phyloP scores from a whole-genome alignment of 345 rosid genomes.

The Eucalyptus marginata region DNA sequence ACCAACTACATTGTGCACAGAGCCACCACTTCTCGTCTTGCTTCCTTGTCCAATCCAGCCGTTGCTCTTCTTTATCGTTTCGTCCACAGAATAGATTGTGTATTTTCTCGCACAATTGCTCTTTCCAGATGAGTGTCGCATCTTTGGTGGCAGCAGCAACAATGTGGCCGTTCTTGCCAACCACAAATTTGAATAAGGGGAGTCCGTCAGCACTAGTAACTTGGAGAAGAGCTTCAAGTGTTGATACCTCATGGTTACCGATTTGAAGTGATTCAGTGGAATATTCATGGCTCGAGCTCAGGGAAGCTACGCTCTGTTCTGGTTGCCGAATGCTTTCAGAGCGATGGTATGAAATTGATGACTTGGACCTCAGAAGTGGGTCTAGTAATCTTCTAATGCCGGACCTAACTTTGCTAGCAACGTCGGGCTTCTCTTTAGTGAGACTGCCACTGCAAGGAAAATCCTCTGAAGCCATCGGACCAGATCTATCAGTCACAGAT shows the following conservation, averaged over 20 bases:
- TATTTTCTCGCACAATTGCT: slow-evolving; percentile 20
- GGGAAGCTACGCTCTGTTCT: not conserved
- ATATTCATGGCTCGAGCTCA: not conserved
- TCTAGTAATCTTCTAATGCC: slow-evolving; percentile 69
- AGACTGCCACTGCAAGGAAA: slow-evolving; percentile 13
- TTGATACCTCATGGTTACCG: slow-evolving; percentile 1
- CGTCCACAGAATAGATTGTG: slow-evolving; percentile 53
- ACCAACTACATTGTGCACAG: slow-evolving; percentile 39
- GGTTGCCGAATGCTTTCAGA: slow-evolving; percentile 24
- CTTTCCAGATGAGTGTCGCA: slow-evolving; percentile 18
- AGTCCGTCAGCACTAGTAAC: slow-evolving; percentile 47
- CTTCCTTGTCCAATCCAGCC: slow-evolving; percentile 55
- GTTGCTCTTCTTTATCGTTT: slow-evolving; percentile 47
- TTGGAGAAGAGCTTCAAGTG: slow-evolving; percentile 47
- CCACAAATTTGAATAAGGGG: slow-evolving; percentile 60
- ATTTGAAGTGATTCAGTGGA: slow-evolving; percentile 2
- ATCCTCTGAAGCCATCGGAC: slow-evolving; percentile 33
- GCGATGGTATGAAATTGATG: slow-evolving; percentile 1
- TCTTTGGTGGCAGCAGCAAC: slow-evolving; percentile 60
- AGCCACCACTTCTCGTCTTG: slow-evolving; percentile 42
- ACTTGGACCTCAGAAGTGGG: slow-evolving; percentile 53
- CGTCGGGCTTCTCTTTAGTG: slow-evolving; percentile 22
- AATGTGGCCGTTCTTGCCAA: slow-evolving; percentile 36
- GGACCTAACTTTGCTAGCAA: slow-evolving; percentile 29
- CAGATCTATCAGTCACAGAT: slow-evolving; percentile 37